A percentile compares a stretch with the other conserved stretches of the same genome.
These are phyloP conservation scores for Neonectria sp. DNA, from an alignment of 2,329 filamentous ascomycete species.

Conservation along the genomic window DNA sequence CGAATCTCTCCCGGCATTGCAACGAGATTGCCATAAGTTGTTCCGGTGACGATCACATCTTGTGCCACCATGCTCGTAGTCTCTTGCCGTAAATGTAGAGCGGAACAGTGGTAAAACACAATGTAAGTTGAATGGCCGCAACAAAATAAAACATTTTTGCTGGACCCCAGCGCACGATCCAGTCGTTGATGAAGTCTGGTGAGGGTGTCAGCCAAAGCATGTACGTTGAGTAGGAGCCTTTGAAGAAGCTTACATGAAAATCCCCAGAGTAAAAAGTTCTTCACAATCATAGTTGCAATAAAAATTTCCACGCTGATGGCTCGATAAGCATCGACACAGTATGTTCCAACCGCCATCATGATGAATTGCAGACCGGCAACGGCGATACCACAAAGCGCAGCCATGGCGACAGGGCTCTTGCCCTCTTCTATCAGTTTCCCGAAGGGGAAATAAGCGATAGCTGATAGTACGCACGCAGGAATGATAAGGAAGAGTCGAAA, in stretches of 20 bases:
- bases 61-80: background rate
- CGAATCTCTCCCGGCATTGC: background rate
- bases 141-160: background rate
- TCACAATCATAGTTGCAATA: slow-evolving; percentile 5
- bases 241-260: background rate
- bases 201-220: background rate
- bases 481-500: slow-evolving; percentile 13
- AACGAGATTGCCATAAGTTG: no score
- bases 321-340: slow-evolving; percentile 10
- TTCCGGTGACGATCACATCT: no score
- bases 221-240: background rate
- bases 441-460: background rate
- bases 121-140: background rate
- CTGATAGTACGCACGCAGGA: background rate
- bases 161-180: slow-evolving; percentile 1
- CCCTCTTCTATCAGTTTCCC: background rate
- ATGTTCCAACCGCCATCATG: background rate
- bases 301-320: slow-evolving; percentile 11
- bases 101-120: background rate
- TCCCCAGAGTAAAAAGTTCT: slow-evolving; percentile 15
- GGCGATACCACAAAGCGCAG: background rate
- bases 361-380: background rate
- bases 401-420: slow-evolving; percentile 1
- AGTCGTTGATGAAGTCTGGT: slow-evolving; percentile 10
- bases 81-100: slow-evolving; percentile 4